These are phyloP conservation scores for Eimeria sp. DNA, from an alignment of 169 alveolate genomes.

Conservation along the genomic window DNA sequence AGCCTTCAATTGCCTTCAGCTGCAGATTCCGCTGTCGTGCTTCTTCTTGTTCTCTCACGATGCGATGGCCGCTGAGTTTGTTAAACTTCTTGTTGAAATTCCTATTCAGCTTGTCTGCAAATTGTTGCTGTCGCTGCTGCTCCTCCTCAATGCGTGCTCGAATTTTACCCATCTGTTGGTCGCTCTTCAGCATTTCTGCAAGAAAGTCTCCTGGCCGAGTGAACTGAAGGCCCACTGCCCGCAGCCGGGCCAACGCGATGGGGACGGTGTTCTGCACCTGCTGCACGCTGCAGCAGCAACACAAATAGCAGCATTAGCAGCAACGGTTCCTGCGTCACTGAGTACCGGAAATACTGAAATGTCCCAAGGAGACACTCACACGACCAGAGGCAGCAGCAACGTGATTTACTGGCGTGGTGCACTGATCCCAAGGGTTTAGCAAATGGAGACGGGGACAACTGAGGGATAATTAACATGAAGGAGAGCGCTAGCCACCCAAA, in stretches of 20 bases:
- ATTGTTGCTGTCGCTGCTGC: slow-evolving; percentile 55
- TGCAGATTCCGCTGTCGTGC: slow-evolving; percentile 37
- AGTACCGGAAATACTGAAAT: too few relatives aligned
- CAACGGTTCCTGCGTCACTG: background rate
- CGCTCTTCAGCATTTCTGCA: slow-evolving; percentile 83
- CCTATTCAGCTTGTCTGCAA: slow-evolving; percentile 15
- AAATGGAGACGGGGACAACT: too few relatives aligned
- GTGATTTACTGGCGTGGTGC: too few relatives aligned
- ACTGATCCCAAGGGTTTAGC: too few relatives aligned
- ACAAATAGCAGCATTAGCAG: background rate
- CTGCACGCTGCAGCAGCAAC: slow-evolving; percentile 58
- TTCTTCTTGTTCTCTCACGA: slow-evolving; percentile 56
- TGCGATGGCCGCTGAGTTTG: slow-evolving; percentile 30
- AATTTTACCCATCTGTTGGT: slow-evolving; percentile 76
- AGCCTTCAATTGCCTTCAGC: slow-evolving; percentile 35
- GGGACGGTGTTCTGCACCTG: slow-evolving; percentile 26
- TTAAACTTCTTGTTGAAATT: slow-evolving; percentile 46
- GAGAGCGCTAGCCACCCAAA: too few relatives aligned
- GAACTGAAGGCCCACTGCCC: slow-evolving; percentile 68
- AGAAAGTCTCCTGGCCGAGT: slow-evolving; percentile 72
- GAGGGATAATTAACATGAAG: too few relatives aligned
- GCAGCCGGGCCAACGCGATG: slow-evolving; percentile 59
- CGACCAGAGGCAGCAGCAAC: background rate
- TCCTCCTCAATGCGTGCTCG: slow-evolving; percentile 70
- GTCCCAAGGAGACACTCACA: background rate